A percentile compares a stretch with the other conserved stretches of the same genome.
Conservation (phyloP, 805 yeast genomes). For the Tetrapisispora pingtungensis region DNA sequence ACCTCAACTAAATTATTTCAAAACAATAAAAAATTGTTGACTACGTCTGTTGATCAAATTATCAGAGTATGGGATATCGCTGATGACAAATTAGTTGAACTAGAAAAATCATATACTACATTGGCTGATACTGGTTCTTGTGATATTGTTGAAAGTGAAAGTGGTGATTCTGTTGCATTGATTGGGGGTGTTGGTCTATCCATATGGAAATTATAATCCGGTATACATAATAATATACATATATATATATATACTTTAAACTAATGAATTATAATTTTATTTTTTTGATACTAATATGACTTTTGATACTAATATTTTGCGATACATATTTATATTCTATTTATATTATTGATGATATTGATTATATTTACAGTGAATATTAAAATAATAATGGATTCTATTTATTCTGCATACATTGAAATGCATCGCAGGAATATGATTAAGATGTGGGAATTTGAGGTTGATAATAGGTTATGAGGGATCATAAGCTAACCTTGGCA, state of each 20-base stretch:
- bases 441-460: no score
- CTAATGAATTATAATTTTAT: no score
- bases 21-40: conserved; percentile 32
- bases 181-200: conserved; percentile 84
- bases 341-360: not conserved
- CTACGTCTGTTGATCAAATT: conserved; percentile 78
- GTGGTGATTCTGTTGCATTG: conserved; percentile 31
- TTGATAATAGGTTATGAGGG: no score
- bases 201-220: conserved; percentile 29
- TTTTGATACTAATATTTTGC: no score
- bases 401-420: no score
- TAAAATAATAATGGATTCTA: not conserved
- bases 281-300: no score
- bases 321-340: no score
- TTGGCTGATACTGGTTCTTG: conserved; percentile 86
- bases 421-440: no score
- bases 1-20: conserved; percentile 45
- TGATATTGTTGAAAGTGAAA: conserved; percentile 30
- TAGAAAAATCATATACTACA: conserved; percentile 52
- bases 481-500: conserved; percentile 88
- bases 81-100: conserved; percentile 19
- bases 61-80: conserved; percentile 52
- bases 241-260: no score
- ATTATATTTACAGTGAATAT: conserved; percentile 2
- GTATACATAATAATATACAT: not conserved